These are phyloP conservation scores for Lachnellula suecica DNA, from an alignment of 2,329 filamentous ascomycete genomes.

Conservation along the genomic window DNA sequence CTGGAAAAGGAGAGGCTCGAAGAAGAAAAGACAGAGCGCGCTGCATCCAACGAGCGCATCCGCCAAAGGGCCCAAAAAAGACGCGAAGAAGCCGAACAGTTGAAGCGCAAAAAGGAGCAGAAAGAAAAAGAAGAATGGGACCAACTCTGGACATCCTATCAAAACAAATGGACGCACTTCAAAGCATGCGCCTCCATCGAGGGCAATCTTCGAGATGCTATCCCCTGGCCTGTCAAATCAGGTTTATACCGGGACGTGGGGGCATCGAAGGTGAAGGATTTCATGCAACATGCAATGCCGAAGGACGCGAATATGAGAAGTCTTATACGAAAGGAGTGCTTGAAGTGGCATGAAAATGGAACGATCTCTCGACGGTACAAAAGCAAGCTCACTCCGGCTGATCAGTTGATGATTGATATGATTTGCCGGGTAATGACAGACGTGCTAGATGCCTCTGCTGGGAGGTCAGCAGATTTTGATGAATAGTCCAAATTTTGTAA, in stretches of 20 bases:
- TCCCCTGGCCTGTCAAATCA: slow-evolving; percentile 22
- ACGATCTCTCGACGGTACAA: too few species aligned
- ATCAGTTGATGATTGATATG: slow-evolving; percentile 17
- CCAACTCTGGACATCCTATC: slow-evolving; percentile 14
- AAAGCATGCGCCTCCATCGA: slow-evolving; percentile 1
- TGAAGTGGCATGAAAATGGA: slow-evolving; percentile 15
- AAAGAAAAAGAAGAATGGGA: slow-evolving; percentile 17
- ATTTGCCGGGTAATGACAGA: slow-evolving; percentile 10
- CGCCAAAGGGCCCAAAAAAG: slow-evolving; percentile 15
- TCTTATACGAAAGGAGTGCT: slow-evolving; percentile 12
- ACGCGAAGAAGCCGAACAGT: slow-evolving; percentile 11
- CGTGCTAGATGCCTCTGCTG: slow-evolving; percentile 7
- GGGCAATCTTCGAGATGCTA: not conserved
- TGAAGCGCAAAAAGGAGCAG: slow-evolving; percentile 10
- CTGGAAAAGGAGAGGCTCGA: slow-evolving; percentile 6
- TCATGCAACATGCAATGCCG: slow-evolving; percentile 12
- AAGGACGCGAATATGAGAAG: slow-evolving; percentile 5
- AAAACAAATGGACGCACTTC: slow-evolving; percentile 12
- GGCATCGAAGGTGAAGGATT: slow-evolving; percentile 12
- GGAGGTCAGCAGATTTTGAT: slow-evolving; percentile 9
- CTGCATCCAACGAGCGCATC: slow-evolving; percentile 16
- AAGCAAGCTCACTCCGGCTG: too few species aligned
- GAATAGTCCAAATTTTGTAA: too few species aligned
- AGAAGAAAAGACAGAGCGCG: slow-evolving; percentile 8
- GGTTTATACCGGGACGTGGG: slow-evolving; percentile 13